These are phyloP conservation scores for Bruguiera parviflora DNA, from an alignment of 345 rosid genomes.

Conservation along the genomic window DNA sequence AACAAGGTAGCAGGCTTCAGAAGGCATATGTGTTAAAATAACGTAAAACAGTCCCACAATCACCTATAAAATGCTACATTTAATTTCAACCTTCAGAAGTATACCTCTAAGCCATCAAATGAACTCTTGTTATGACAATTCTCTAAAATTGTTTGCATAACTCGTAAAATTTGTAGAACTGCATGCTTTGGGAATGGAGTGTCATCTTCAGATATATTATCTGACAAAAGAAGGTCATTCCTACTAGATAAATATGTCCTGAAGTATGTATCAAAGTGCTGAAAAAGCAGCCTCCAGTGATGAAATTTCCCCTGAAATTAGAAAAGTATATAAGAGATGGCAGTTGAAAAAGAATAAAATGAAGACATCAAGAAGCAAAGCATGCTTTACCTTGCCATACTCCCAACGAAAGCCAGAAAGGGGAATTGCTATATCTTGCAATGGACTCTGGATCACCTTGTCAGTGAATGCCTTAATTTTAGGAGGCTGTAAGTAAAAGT, in stretches of 20 bases:
- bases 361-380: background rate
- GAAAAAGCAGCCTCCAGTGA: conserved; percentile 94
- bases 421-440: conserved; percentile 94
- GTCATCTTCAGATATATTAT: conserved; percentile 64
- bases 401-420: conserved; percentile 95
- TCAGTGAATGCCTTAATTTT: conserved; percentile 81
- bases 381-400: conserved; percentile 62
- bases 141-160: conserved; percentile 83
- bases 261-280: conserved; percentile 87
- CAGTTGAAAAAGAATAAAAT: background rate
- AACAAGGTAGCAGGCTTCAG: no score
- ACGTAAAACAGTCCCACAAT: no score
- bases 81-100: background rate
- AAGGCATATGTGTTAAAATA: no score
- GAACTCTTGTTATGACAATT: conserved; percentile 87
- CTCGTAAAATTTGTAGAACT: conserved; percentile 80
- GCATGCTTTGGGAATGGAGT: conserved; percentile 73
- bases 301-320: conserved; percentile 84
- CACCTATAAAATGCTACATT: no score
- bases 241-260: conserved; percentile 74
- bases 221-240: conserved; percentile 74
- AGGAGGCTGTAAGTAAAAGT: conserved; percentile 59
- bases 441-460: conserved; percentile 93
- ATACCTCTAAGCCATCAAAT: conserved; percentile 93
- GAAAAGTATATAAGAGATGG: conserved; percentile 24